A percentile compares a stretch with the other conserved stretches of the same genome.
phyloP scores from a whole-genome alignment of 2,329 filamentous ascomycete species.

The Pyrenophora teres region DNA sequence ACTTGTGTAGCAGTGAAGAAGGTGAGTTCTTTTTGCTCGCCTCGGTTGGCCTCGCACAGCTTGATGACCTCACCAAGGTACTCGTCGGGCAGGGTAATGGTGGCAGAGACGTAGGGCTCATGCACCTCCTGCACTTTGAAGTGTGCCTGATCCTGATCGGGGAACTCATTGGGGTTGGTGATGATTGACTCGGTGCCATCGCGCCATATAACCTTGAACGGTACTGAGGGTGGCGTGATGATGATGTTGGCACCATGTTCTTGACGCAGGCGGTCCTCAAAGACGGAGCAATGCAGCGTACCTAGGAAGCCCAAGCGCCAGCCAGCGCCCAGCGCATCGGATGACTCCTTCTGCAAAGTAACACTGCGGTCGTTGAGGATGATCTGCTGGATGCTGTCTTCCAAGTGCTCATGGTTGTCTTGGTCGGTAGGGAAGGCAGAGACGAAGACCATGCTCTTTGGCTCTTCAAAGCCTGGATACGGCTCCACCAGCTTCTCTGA shows the following conservation, averaged over 20 bases:
- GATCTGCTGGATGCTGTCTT: conserved; percentile 92
- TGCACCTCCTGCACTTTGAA: conserved; percentile 64
- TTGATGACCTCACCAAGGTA: conserved; percentile 95
- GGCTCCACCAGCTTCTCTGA: conserved; percentile 76
- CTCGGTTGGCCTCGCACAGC: conserved; percentile 87
- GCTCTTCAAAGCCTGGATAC: conserved; percentile 92
- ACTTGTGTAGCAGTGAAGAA: conserved; percentile 94
- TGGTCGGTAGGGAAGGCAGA: conserved; percentile 95
- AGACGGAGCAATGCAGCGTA: conserved; percentile 98
- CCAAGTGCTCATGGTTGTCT: conserved; percentile 80
- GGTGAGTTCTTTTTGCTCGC: conserved; percentile 82
- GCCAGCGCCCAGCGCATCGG: conserved; percentile 88
- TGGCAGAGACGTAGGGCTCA: conserved; percentile 78
- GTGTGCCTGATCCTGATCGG: conserved; percentile 67
- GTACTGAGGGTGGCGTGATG: conserved; percentile 93
- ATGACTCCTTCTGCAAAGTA: conserved; percentile 90
- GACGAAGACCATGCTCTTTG: conserved; percentile 98
- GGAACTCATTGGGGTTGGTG: conserved; percentile 86
- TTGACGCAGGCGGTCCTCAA: conserved; percentile 90
- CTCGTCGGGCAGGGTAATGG: conserved; percentile 89
- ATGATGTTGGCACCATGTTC: conserved; percentile 95
- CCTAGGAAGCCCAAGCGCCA: conserved; percentile 94
- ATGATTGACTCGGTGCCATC: conserved; percentile 80
- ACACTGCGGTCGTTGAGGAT: conserved; percentile 95
- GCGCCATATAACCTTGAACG: conserved; percentile 80